phyloP scores from a whole-genome alignment of 495 filamentous ascomycete species.

The Tuber borchii region DNA sequence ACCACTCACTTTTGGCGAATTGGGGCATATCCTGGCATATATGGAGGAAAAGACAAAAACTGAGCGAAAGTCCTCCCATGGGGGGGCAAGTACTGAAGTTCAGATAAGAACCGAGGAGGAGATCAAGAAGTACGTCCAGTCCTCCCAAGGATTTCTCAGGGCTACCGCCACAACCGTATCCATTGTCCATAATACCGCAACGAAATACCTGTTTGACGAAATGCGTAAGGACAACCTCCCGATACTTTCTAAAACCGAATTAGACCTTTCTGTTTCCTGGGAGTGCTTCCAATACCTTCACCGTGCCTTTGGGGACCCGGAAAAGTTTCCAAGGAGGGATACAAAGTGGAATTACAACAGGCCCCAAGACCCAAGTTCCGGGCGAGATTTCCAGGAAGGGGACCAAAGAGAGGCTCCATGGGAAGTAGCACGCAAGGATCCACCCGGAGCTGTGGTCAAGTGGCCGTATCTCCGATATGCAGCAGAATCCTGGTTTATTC shows the following conservation, averaged over 20 bases:
- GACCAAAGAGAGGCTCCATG: neutral
- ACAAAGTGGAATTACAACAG: too few species aligned
- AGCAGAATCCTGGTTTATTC: neutral
- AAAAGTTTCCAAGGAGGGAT: neutral
- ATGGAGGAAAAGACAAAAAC: too few species aligned
- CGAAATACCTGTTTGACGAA: neutral
- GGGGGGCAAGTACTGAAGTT: too few species aligned
- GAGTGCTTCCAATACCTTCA: neutral
- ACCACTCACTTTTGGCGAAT: neutral
- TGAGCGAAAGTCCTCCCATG: too few species aligned
- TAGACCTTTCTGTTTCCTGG: neutral
- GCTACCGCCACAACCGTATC: too few species aligned
- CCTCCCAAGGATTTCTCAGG: too few species aligned
- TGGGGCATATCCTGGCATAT: too few species aligned
- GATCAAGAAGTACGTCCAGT: neutral
- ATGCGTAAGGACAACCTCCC: neutral
- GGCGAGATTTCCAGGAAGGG: too few species aligned
- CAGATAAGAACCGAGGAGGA: neutral
- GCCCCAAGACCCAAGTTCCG: neutral
- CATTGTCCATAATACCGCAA: neutral
- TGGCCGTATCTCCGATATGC: neutral
- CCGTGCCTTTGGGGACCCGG: too few species aligned
- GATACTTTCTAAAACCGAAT: neutral
- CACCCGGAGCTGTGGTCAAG: too few species aligned
- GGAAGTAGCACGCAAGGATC: too few species aligned